Percentiles rank a stretch among this genome's conserved stretches.
Conservation (phyloP, 345 rosid genomes). For the Excoecaria cochinchinensis region DNA sequence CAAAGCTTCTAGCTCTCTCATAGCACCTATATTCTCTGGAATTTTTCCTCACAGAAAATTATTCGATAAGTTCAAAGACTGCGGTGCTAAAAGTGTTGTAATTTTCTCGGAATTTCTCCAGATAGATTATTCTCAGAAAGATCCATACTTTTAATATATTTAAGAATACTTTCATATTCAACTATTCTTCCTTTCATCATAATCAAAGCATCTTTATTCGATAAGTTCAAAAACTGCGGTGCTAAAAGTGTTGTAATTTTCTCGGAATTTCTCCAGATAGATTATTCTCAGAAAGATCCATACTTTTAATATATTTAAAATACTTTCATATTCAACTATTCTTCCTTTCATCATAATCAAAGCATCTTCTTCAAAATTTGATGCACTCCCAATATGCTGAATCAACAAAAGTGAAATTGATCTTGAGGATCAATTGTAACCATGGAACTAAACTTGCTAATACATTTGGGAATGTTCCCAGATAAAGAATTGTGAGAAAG, state of each 20-base stretch:
- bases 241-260: neutral
- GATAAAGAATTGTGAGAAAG: conserved; percentile 12
- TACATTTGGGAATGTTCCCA: conserved; percentile 2
- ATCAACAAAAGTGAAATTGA: neutral
- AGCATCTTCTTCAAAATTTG: neutral
- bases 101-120: neutral
- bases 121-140: conserved; percentile 2
- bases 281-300: conserved; percentile 3
- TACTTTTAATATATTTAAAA: neutral
- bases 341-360: conserved; percentile 1
- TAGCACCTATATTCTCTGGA: neutral
- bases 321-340: neutral
- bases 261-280: neutral
- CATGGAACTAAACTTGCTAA: conserved; percentile 11
- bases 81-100: neutral
- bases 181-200: conserved; percentile 2
- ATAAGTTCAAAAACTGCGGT: neutral
- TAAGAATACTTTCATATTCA: neutral
- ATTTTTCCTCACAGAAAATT: neutral
- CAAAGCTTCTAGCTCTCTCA: neutral
- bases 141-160: neutral
- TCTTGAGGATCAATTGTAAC: neutral
- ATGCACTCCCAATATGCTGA: neutral
- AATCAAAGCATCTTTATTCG: neutral
- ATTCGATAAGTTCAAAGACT: neutral